A percentile compares a stretch with the other conserved stretches of the same genome.
These are phyloP conservation scores for Salicornia ramosissima DNA, from an alignment of 148 eudicot genomes.

Conservation along the genomic window DNA sequence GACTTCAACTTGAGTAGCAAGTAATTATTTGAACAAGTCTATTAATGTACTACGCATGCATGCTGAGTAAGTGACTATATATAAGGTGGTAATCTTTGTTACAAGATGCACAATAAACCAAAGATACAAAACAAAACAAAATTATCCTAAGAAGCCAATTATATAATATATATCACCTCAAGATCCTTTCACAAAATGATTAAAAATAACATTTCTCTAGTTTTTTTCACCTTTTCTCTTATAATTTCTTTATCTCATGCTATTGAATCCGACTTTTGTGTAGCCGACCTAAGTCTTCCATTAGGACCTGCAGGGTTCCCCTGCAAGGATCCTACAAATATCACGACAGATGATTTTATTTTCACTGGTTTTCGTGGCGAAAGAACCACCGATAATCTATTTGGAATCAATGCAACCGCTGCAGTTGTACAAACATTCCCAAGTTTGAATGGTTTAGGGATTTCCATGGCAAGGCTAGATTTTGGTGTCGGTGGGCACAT, in stretches of 20 bases:
- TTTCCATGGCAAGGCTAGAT: conserved; percentile 10
- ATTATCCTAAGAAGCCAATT: too few species aligned
- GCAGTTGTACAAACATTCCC: conserved; percentile 8
- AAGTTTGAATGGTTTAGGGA: conserved; percentile 4
- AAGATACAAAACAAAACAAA: too few species aligned
- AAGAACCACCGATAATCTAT: not conserved
- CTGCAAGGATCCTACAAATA: conserved; percentile 8
- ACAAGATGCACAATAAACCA: too few species aligned
- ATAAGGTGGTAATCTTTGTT: too few species aligned
- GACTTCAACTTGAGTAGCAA: too few species aligned
- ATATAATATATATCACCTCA: too few species aligned
- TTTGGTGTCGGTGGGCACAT: not conserved
- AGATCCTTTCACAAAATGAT: not conserved
- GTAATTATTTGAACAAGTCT: too few species aligned
- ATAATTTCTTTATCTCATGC: not conserved
- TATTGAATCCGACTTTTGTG: conserved; percentile 9
- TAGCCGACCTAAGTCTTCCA: conserved; percentile 6
- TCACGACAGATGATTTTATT: conserved; percentile 11
- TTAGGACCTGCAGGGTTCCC: conserved; percentile 2
- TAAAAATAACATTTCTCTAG: conserved; percentile 2
- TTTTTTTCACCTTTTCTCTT: not conserved
- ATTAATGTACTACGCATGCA: too few species aligned
- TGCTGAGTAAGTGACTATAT: too few species aligned
- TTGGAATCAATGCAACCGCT: not conserved
- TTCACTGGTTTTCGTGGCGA: conserved; percentile 9